phyloP scores from a whole-genome alignment of 345 rosid genomes.

The Reutealis trisperma region DNA sequence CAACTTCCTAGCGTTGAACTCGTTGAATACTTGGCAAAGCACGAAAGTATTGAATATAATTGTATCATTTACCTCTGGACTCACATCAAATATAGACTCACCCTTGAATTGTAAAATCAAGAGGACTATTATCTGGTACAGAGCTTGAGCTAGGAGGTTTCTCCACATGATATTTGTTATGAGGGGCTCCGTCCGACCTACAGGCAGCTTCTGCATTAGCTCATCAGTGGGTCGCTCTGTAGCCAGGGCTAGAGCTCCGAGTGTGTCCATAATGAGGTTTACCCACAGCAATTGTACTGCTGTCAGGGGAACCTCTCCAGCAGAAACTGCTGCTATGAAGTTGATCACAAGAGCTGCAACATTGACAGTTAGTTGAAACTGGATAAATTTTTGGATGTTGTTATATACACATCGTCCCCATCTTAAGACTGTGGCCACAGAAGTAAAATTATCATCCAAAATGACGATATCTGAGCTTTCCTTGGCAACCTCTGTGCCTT shows the following conservation, averaged over 20 bases:
- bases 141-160: constrained; percentile 31
- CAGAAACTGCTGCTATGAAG: constrained; percentile 29
- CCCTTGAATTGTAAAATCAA: constrained; percentile 27
- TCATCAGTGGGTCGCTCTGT: constrained; percentile 33
- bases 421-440: constrained; percentile 29
- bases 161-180: constrained; percentile 37
- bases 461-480: constrained; percentile 33
- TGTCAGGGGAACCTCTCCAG: constrained; percentile 32
- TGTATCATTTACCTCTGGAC: constrained; percentile 25
- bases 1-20: constrained; percentile 32
- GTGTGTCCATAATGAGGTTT: constrained; percentile 33
- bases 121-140: constrained; percentile 24
- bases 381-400: constrained; percentile 34
- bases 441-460: constrained; percentile 33
- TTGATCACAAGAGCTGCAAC: constrained; percentile 39
- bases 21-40: constrained; percentile 37
- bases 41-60: constrained; percentile 32
- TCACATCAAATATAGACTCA: constrained; percentile 24
- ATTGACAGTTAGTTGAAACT: constrained; percentile 31
- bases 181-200: constrained; percentile 29
- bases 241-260: constrained; percentile 34
- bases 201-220: constrained; percentile 24
- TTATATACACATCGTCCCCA: constrained; percentile 35
- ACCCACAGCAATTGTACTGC: constrained; percentile 36
- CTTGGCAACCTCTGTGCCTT: constrained; percentile 38